phyloP scores from a whole-genome alignment of 192 early-diverging fungal genomes.

The Podila horticola region DNA sequence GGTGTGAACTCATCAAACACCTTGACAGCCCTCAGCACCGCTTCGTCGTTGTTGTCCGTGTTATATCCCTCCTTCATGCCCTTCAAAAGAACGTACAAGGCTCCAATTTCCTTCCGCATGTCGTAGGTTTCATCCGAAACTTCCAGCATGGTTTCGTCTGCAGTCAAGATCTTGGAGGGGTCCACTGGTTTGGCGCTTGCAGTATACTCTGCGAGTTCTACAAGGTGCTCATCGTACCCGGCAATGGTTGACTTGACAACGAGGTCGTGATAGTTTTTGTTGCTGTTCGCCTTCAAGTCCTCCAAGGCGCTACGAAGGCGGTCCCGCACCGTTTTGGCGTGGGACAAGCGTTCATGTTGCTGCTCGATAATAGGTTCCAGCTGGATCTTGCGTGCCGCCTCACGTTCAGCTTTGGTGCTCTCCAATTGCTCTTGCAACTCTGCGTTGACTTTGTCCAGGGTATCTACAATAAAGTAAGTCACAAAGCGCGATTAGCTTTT shows the following conservation, averaged over 20 bases:
- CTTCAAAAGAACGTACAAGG: constrained; percentile 31
- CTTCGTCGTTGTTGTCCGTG: constrained; percentile 40
- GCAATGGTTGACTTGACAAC: constrained; percentile 72
- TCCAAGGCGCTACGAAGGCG: constrained; percentile 50
- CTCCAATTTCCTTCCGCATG: constrained; percentile 34
- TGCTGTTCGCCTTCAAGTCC: constrained; percentile 70
- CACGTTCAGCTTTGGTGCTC: constrained; percentile 27
- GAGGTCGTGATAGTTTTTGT: constrained; percentile 79
- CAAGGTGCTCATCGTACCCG: constrained; percentile 70
- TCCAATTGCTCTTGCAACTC: constrained; percentile 22
- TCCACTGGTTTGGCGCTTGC: neutral
- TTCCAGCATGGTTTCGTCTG: neutral
- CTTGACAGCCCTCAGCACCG: constrained; percentile 30
- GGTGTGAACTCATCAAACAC: constrained; percentile 27
- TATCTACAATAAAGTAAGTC: neutral
- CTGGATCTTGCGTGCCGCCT: constrained; percentile 24
- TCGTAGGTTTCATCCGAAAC: constrained; percentile 16
- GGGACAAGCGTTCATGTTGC: constrained; percentile 15
- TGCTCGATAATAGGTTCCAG: constrained; percentile 30
- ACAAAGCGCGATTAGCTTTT: neutral
- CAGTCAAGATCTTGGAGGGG: neutral
- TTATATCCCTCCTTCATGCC: constrained; percentile 41
- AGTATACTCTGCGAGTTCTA: constrained; percentile 49
- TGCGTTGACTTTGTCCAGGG: constrained; percentile 13
- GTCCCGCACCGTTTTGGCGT: constrained; percentile 39